Base-by-base conservation (phyloP, 441 rosid genomes). In the Breynia disticha region DNA sequence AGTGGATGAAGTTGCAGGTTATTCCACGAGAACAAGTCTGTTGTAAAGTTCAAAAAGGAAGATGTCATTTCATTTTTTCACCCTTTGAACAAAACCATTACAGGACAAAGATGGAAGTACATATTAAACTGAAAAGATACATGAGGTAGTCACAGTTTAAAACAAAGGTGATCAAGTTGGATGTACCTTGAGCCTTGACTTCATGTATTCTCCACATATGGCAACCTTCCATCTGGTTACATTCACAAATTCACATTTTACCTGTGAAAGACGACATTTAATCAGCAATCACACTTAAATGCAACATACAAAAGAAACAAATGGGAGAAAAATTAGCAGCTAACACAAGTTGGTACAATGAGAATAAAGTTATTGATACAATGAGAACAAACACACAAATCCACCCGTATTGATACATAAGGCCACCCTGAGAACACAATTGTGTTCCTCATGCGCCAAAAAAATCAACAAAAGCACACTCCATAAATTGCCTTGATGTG, bases 151-250 rank as follows among this genome's bases (percentile, higher is more conserved):
- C 53, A 44, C 44, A 51, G 0, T 19, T 18, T 3, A 39, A 20
- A 21, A 13, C 10, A 19, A 41, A 41, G 13, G n/a, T 41, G 9
- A 41, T 11, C 44, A 41, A 1, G 44, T 10, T 35, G 39, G 15
- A 18, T 55, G 22, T 66, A 79, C 88, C 86, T 71, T 74, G 20
- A 70, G 73, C 72, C 95, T 84, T 44, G 93, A 81, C 78, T 79
- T 89, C 93, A 86, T 86, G 62, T 71, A 93, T 58, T 93, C 96
- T 72, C 98, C 98, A 60, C 97, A 93, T 65, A 93, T 93, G 66
- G 98, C 98, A 37, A 83, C 82, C 75, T 75, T 89, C 98, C 97
- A 93, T 70, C 74, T 83, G 16, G 81, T 77, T 62, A 93, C 65
- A 67, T 86, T 93, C 66, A 89, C 73, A 80, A 81, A 93, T 72